Conservation (phyloP, 2,329 filamentous ascomycete species). For the Alternaria sp. region DNA sequence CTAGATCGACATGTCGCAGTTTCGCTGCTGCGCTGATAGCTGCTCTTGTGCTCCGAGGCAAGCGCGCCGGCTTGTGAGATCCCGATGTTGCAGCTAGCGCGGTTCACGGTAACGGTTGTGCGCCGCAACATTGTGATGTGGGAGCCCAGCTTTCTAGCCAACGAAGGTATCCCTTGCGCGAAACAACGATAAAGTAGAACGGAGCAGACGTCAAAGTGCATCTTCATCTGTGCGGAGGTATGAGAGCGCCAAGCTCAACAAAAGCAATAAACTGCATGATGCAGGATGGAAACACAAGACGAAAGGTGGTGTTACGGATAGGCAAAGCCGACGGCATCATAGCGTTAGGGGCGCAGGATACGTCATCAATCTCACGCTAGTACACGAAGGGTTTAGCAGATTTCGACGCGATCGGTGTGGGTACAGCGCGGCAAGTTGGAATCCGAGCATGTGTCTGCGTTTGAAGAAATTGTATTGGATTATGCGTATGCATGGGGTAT, state of each 20-base stretch:
- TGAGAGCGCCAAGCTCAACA: not conserved
- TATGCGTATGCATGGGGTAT: not conserved
- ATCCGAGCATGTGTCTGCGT: not conserved
- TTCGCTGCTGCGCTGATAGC: not conserved
- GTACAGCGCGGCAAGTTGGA: not conserved
- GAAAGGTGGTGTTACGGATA: not conserved
- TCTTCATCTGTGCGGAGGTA: not conserved
- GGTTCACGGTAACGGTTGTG: not conserved
- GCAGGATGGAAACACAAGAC: not conserved
- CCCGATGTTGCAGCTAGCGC: not conserved
- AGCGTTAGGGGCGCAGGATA: not conserved
- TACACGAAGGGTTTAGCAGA: not conserved
- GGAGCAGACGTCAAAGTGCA: not conserved
- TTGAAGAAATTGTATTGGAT: not conserved
- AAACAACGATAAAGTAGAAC: not conserved
- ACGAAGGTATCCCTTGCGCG: not conserved
- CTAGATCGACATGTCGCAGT: not conserved
- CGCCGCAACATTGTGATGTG: not conserved
- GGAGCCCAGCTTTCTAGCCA: not conserved
- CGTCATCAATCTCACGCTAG: not conserved
- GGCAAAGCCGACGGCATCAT: not conserved
- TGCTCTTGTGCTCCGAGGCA: not conserved
- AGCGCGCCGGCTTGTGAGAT: not conserved
- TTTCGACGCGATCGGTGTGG: not conserved
- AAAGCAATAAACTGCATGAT: not conserved